Conservation (phyloP, 2,329 filamentous ascomycete genomes). For the Aspergillus ibericus region DNA sequence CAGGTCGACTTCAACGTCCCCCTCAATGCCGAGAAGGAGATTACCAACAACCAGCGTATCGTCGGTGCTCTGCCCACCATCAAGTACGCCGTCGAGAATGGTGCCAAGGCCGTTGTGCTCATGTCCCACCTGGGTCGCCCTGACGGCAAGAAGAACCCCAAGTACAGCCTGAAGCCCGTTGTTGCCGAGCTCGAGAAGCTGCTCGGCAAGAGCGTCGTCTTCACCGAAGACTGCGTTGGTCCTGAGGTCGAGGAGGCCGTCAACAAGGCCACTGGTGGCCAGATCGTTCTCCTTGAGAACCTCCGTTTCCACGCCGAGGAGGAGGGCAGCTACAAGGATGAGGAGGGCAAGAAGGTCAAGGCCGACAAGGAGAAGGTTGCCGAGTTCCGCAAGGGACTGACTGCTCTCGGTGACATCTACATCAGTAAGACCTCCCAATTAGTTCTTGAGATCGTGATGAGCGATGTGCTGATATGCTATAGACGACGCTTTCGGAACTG, state of each 20-base stretch:
- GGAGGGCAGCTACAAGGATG: slow-evolving; percentile 93
- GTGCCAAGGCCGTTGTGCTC: slow-evolving; percentile 87
- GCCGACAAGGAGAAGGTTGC: slow-evolving; percentile 91
- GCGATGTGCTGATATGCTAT: not conserved
- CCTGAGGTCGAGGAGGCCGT: slow-evolving; percentile 86
- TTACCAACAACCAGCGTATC: slow-evolving; percentile 99
- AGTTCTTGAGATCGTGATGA: not conserved
- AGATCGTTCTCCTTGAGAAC: slow-evolving; percentile 93
- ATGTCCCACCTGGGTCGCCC: slow-evolving; percentile 99
- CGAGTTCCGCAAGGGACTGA: slow-evolving; percentile 92
- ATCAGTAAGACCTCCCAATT: slow-evolving; percentile 70
- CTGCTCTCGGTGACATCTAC: slow-evolving; percentile 90
- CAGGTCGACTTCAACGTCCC: slow-evolving; percentile 99
- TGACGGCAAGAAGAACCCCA: slow-evolving; percentile 82
- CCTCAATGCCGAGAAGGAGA: slow-evolving; percentile 85
- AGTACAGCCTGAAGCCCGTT: slow-evolving; percentile 94
- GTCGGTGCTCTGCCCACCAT: slow-evolving; percentile 93
- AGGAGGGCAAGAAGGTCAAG: slow-evolving; percentile 95
- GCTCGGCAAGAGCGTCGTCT: slow-evolving; percentile 77
- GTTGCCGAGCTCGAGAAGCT: slow-evolving; percentile 89
- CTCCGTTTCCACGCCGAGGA: slow-evolving; percentile 97
- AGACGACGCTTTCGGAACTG: slow-evolving; percentile 98
- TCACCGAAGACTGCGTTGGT: slow-evolving; percentile 88
- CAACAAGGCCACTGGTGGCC: slow-evolving; percentile 75
- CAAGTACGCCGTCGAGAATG: slow-evolving; percentile 87